Base-by-base conservation (phyloP, 2,329 filamentous ascomycete species). In the Aspergillus eucalypticola region DNA sequence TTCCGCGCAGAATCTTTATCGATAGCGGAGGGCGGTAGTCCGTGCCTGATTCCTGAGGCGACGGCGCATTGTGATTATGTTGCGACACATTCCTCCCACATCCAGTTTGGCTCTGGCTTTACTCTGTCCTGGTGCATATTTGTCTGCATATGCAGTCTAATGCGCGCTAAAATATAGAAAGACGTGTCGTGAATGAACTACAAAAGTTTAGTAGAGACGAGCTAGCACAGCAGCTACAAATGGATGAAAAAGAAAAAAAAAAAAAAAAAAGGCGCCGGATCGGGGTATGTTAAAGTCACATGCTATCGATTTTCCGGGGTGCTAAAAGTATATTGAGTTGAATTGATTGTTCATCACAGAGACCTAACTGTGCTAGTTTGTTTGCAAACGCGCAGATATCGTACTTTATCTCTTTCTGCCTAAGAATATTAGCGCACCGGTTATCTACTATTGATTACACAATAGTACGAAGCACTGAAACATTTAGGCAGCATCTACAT, bases 1-100 rank as follows among this genome's bases (percentile, higher is more conserved):
- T 35, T 41, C n/a, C 2, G 29, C 11, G 41, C 42, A 49, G 49
- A 53, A 19, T 58, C 56, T 58, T 58, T 58, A 58, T 58, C 56
- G 56, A 58, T 58, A 58, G 54, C 44, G 41, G 23, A 38, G 17
- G 29, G 17, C 15, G 21, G 21, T 44, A 11, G 19, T 21, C 8
- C 19, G 3, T 29, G 46, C 46, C 46, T 50, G 46, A 50, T 29
- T 32, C 15, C n/a, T 19, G 46, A n/a, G 46, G 46, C 46, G 17
- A 17, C 25, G 1, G n/a, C 23, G 6, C 46, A 17, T 49, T 13
- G 23, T 49, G 46, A 32, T 11, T 19, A 8, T 6, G 5, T 29
- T 32, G 23, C 3, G 15, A n/a, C 46, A 29, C 15, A 29, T 15
- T 8, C 8, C 15, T 29, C 29, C 23, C 46, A 29, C 7, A 29